These are phyloP conservation scores for Chamaecrista fasciculata DNA, from an alignment of 306 rosid species.

Conservation along the genomic window DNA sequence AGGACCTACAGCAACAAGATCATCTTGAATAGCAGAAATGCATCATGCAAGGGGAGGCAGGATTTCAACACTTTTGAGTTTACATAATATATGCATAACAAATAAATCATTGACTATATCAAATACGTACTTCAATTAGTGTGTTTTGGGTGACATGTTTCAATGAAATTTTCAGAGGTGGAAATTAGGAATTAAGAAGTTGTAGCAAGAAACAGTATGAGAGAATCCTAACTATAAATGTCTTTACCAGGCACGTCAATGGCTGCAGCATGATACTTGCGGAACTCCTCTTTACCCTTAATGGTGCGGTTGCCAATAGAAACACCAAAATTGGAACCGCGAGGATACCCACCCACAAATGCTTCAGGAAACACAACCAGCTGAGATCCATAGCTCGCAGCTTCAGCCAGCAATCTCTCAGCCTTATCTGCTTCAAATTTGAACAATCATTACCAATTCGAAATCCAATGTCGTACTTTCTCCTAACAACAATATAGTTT, in stretches of 20 bases:
- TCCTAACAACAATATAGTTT: neutral
- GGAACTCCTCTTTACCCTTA: constrained; percentile 86
- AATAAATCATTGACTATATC: too few relatives aligned
- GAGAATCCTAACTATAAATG: neutral
- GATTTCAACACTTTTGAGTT: too few relatives aligned
- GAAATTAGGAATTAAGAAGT: neutral
- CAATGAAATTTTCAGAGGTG: neutral
- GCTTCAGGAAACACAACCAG: constrained; percentile 96
- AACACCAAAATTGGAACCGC: constrained; percentile 75
- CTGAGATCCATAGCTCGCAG: constrained; percentile 80
- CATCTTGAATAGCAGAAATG: neutral
- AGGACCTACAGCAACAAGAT: constrained; percentile 62
- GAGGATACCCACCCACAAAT: constrained; percentile 91
- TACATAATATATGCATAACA: too few relatives aligned
- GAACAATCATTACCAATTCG: constrained; percentile 1
- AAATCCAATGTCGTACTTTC: neutral
- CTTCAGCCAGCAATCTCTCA: constrained; percentile 85
- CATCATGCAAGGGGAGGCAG: too few relatives aligned
- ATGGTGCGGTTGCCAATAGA: constrained; percentile 61
- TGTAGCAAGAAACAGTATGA: neutral
- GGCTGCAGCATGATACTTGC: constrained; percentile 78
- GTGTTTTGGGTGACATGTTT: neutral
- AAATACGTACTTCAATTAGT: too few relatives aligned
- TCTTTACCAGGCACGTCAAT: constrained; percentile 77
- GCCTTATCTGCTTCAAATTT: constrained; percentile 64